Base-by-base conservation (phyloP, 2,329 filamentous ascomycete genomes). In the Geosmithia flava region DNA sequence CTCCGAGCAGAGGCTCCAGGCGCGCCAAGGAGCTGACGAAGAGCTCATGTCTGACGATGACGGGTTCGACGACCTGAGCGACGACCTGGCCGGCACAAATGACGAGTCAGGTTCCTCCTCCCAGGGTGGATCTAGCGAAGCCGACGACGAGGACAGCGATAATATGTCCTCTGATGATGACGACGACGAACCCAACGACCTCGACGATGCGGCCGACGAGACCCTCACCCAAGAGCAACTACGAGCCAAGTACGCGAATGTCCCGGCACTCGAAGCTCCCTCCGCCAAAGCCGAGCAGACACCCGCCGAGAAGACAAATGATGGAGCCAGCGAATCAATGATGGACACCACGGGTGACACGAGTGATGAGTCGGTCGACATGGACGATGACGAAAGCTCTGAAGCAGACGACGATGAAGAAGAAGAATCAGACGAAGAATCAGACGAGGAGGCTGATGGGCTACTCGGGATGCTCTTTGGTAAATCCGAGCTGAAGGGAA, bases 171-270 rank as follows among this genome's bases (percentile, higher is more conserved):
- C 74, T 1, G 77, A 80, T 41, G 81, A 83, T 44, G 80, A 80
- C 19, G 76, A 80, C 11, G 77, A 77, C 5, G 69, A 75, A 20
- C 71, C 74, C 16, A 74, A 76, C 8, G 75, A 78, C 40, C 67
- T 57, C 15, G 68, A 70, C 19, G 70, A 70, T 7, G 58, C 66
- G 13, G 78, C 74, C 8, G 81, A 85, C 50, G 83, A 84, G 51
- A 71, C 72, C 11, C 69, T 88, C 3, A 85, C 82, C 0, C 77
- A 83, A 51, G 83, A 86, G 49, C 79, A 87, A 57, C 61, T 87
- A 15, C 75, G 72, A 23, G 72, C 73, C 40, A 88, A 88, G 59
- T 88, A 87, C 53, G 78, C 79, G 8, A 72, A 81, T 47, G 67
- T 87, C 7, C 80, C 81, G 0, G 70, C 70, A 17, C 52, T 75